Evolutionary conservation across 805 yeast genomes (phyloP).

Genomic region (Metschnikowia anglica): DNA sequence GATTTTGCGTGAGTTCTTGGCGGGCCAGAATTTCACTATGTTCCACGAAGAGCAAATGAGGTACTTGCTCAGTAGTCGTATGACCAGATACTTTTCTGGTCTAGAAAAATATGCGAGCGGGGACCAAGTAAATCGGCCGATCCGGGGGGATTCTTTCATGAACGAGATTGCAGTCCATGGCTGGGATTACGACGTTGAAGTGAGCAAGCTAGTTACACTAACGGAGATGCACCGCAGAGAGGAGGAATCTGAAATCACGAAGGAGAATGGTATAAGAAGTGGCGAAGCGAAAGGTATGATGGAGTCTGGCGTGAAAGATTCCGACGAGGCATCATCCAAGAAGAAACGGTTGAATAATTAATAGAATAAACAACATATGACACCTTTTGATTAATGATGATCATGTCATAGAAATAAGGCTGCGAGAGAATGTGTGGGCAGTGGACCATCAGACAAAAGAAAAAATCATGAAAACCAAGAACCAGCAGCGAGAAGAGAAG

Average conservation of each 20-base stretch:
- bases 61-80: slow-evolving; percentile 8
- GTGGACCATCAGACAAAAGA: no score
- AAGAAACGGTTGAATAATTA: no score
- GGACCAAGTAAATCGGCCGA: slow-evolving; percentile 18
- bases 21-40: slow-evolving; percentile 25
- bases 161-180: slow-evolving; percentile 22
- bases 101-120: slow-evolving; percentile 9
- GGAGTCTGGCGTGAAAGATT: no score
- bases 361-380: no score
- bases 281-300: no score
- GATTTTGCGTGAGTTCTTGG: slow-evolving; percentile 29
- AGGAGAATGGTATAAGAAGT: no score
- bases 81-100: slow-evolving; percentile 6
- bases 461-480: no score
- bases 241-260: not conserved
- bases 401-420: no score
- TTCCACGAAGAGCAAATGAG: slow-evolving; percentile 31
- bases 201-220: slow-evolving; percentile 14
- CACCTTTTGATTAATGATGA: no score
- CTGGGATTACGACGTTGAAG: slow-evolving; percentile 27
- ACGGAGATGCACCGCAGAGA: slow-evolving; percentile 7
- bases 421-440: no score
- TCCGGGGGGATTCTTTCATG: slow-evolving; percentile 32
- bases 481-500: no score
- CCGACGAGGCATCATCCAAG: no score